A percentile compares a stretch with the other conserved stretches of the same genome.
Conservation (phyloP, 495 filamentous ascomycete species). For the Penicillium cataractarum region DNA sequence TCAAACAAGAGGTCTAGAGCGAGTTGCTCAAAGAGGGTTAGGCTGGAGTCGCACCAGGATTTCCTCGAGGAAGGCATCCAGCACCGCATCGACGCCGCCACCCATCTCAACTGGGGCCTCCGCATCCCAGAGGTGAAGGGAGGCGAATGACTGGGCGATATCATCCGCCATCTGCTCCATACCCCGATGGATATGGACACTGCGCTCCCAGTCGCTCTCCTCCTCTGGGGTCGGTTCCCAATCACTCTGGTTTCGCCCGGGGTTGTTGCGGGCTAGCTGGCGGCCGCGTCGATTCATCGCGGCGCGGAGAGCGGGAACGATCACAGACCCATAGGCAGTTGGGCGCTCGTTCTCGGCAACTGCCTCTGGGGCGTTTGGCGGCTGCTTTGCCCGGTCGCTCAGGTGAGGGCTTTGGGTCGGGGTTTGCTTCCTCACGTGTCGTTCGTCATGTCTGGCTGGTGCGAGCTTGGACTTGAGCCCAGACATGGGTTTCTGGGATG, state of each 20-base stretch:
- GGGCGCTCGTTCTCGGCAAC: slow-evolving; percentile 15
- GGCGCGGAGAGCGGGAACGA: slow-evolving; percentile 87
- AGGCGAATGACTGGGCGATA: slow-evolving; percentile 73
- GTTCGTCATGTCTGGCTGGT: slow-evolving; percentile 21
- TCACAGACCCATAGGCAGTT: slow-evolving; percentile 57
- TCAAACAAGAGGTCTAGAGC: neutral
- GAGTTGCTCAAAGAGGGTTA: neutral
- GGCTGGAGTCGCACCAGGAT: slow-evolving; percentile 88
- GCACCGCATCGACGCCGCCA: slow-evolving; percentile 77
- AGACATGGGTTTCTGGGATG: slow-evolving; percentile 12
- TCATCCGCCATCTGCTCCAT: slow-evolving; percentile 78
- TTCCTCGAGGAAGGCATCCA: slow-evolving; percentile 93
- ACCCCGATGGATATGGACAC: slow-evolving; percentile 78
- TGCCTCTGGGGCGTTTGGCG: neutral
- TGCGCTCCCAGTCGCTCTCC: slow-evolving; percentile 48
- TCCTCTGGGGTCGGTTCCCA: slow-evolving; percentile 21
- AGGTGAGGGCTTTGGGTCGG: slow-evolving; percentile 12
- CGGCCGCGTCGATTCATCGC: slow-evolving; percentile 75
- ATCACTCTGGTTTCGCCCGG: slow-evolving; percentile 18
- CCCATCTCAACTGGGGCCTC: slow-evolving; percentile 89
- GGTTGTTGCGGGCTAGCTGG: slow-evolving; percentile 30
- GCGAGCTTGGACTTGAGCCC: slow-evolving; percentile 34
- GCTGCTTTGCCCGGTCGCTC: slow-evolving; percentile 13
- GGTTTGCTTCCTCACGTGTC: slow-evolving; percentile 2
- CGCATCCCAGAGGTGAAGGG: slow-evolving; percentile 85